Evolutionary conservation across 202 grass and related monocot species (phyloP).

Genomic region (Carex sylvatica): DNA sequence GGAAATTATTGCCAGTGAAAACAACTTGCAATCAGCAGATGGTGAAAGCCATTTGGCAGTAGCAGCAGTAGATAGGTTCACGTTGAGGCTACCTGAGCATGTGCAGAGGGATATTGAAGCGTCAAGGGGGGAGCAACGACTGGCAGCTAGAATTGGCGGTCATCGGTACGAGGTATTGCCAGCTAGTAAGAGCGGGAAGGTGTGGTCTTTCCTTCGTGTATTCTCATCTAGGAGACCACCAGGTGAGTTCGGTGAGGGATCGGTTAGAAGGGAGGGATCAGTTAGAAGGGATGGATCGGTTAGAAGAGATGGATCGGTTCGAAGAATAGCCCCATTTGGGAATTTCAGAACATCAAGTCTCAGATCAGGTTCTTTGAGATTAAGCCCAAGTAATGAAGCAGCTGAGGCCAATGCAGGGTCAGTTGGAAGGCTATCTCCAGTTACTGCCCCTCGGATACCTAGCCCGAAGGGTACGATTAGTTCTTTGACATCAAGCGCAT

Average conservation of each 20-base stretch:
- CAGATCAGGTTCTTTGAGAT: slow-evolving; percentile 3
- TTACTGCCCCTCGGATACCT: not conserved
- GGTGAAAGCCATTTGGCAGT: slow-evolving; percentile 5
- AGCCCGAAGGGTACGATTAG: not conserved
- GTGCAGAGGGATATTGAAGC: slow-evolving; percentile 52
- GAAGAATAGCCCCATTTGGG: not conserved
- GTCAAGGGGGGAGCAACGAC: slow-evolving; percentile 42
- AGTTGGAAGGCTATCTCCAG: not conserved
- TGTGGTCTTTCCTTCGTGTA: slow-evolving; percentile 20
- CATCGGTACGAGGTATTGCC: slow-evolving; percentile 13
- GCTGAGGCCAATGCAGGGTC: not conserved
- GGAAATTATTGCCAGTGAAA: slow-evolving; percentile 1
- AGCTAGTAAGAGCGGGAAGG: not conserved
- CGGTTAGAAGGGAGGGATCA: not conserved
- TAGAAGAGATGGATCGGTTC: not conserved
- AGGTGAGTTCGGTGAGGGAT: slow-evolving; percentile 1
- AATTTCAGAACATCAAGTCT: not conserved
- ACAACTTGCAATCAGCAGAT: not conserved
- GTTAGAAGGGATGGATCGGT: not conserved
- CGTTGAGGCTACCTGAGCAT: slow-evolving; percentile 69
- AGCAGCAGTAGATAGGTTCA: slow-evolving; percentile 48
- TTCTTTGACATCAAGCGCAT: not conserved
- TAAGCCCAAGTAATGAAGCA: not conserved
- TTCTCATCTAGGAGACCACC: not conserved
- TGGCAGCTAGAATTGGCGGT: slow-evolving; percentile 33